A percentile compares a stretch with the other conserved stretches of the same genome.
Evolutionary conservation across 139 green algal genomes (phyloP).

Genomic region (Gonium pectorale): DNA sequence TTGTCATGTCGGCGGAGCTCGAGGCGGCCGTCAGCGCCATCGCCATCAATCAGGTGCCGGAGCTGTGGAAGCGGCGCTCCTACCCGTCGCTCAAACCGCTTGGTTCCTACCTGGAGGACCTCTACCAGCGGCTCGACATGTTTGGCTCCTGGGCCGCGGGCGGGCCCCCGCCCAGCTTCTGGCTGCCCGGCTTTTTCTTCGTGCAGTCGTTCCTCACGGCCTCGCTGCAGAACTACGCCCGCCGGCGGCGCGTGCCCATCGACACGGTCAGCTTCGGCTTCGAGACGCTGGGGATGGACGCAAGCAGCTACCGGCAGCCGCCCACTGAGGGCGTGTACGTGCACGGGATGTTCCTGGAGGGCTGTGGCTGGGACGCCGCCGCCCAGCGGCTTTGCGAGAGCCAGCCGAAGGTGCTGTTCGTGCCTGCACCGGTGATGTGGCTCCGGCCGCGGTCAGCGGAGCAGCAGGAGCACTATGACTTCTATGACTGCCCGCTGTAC

Average conservation of each 20-base stretch:
- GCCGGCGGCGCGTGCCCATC: slow-evolving; percentile 75
- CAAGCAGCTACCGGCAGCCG: slow-evolving; percentile 46
- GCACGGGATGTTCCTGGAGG: slow-evolving; percentile 80
- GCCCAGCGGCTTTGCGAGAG: slow-evolving; percentile 66
- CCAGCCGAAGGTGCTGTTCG: slow-evolving; percentile 79
- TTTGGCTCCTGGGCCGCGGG: slow-evolving; percentile 65
- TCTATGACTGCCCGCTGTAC: slow-evolving; percentile 89
- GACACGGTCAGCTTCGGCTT: slow-evolving; percentile 83
- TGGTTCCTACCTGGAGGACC: slow-evolving; percentile 78
- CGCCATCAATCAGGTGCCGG: slow-evolving; percentile 75
- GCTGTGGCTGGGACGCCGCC: slow-evolving; percentile 72
- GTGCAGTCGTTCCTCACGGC: slow-evolving; percentile 85
- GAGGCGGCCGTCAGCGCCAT: slow-evolving; percentile 79
- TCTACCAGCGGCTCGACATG: slow-evolving; percentile 75
- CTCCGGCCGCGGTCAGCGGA: slow-evolving; percentile 67
- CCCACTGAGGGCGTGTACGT: slow-evolving; percentile 78
- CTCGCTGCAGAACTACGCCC: slow-evolving; percentile 84
- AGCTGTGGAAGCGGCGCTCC: slow-evolving; percentile 73
- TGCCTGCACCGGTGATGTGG: slow-evolving; percentile 74
- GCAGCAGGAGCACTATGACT: slow-evolving; percentile 53
- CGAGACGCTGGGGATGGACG: slow-evolving; percentile 77
- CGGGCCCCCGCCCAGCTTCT: slow-evolving; percentile 74
- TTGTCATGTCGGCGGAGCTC: slow-evolving; percentile 85
- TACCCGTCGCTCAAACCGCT: slow-evolving; percentile 84
- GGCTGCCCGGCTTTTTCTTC: slow-evolving; percentile 91